Conservation (phyloP, 129 eudicot genomes). For the Centaurea solstitialis region DNA sequence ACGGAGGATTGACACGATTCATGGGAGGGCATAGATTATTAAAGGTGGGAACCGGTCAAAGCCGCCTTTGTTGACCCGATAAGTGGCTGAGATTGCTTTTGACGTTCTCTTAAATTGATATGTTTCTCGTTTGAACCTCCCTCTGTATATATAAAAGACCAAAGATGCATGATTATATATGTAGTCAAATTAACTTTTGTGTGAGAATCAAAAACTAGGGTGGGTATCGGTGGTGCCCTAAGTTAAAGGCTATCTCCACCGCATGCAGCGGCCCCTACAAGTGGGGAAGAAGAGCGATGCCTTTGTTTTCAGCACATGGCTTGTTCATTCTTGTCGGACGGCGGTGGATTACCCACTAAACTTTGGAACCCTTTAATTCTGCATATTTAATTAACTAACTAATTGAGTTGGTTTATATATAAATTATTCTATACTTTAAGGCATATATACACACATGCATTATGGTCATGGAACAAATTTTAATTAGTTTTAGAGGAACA, state of each 20-base stretch:
- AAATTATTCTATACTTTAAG: neutral
- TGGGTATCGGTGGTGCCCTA: slow-evolving; percentile 9
- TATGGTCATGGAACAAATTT: too few species aligned
- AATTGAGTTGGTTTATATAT: neutral
- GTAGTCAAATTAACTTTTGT: slow-evolving; percentile 18
- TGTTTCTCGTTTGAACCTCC: too few species aligned
- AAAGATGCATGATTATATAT: slow-evolving; percentile 1
- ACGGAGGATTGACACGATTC: too few species aligned
- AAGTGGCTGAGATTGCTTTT: too few species aligned
- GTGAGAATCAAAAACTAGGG: slow-evolving; percentile 42
- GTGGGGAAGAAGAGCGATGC: slow-evolving; percentile 56
- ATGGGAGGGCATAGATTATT: too few species aligned
- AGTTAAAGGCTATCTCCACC: slow-evolving; percentile 30
- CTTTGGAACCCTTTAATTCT: slow-evolving; percentile 9
- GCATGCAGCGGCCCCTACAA: slow-evolving; percentile 45
- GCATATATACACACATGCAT: neutral
- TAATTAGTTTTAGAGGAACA: neutral
- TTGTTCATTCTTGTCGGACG: slow-evolving; percentile 55
- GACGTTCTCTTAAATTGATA: too few species aligned
- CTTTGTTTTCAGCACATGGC: slow-evolving; percentile 39
- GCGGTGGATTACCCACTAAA: slow-evolving; percentile 57
- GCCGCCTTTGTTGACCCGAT: too few species aligned
- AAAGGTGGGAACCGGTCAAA: too few species aligned
- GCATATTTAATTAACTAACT: too few species aligned
- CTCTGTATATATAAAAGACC: neutral